Evolutionary conservation across 2,329 filamentous ascomycete genomes (phyloP), one percentile per base, ranked within the genome.

Genomic region (Scedosporium apiospermum): DNA sequence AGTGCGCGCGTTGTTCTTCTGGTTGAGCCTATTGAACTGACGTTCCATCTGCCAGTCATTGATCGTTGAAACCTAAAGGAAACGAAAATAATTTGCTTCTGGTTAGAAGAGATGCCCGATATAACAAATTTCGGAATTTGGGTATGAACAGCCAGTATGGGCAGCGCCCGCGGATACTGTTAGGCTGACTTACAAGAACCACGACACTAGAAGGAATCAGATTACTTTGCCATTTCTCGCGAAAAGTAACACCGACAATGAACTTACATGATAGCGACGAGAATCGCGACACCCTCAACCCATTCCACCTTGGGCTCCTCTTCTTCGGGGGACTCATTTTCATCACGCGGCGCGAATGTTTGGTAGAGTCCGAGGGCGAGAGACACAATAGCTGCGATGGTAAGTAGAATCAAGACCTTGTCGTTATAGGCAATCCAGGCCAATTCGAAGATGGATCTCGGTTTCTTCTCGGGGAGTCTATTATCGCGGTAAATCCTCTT

Each of bases 371-470:
- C 88, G 10, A 91, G 76, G 7, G 84, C 85, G 6, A 91, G 74
- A 0, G 88, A 91, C 10, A 91, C 80, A 10, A 86, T 76, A 1
- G 88, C 88, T 9, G 88, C 88, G 42, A 85, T 79, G 0, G 87
- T 88, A 64, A 91, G 75, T 5, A 91, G 74, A 46, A 91, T 87
- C 46, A 91, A 81, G 42, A 91, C 85, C 66, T 88, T 88, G 73
- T 91, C 88, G 67, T 90, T 88, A 71, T 88, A 89, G 2, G 88
- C 86, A 65, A 82, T 82, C 87, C 87, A 90, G 64, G 86, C 78
- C 6, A 89, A 70, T 63, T 75, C 76, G 70, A 83, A 78, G 49
- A 89, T 78, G 1, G 82, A 80, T 10, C 82, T 84, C 0, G 82
- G 76, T 67, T 86, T 84, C 66, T 86, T 83, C 46, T 81, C 77